Base-by-base conservation (phyloP, 192 early-diverging fungal genomes). In the Coemansia sp. region DNA sequence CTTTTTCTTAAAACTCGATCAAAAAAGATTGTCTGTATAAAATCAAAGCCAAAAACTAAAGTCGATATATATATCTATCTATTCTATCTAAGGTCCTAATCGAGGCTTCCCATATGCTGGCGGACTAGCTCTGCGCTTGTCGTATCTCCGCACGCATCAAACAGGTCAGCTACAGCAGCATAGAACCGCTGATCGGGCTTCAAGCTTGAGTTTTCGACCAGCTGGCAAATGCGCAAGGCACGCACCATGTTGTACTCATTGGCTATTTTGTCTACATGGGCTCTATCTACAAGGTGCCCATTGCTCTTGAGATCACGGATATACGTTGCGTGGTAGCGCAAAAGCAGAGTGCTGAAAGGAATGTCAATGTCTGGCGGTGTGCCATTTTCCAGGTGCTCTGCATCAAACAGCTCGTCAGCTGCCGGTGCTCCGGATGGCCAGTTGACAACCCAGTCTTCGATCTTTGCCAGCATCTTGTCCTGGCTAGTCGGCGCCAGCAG, bases 321-420 rank as follows among this genome's bases (percentile, higher is more conserved):
- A 31, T 67, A 66, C 20, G 58, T 18, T 1, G 76, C 36, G 56
- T 69, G 71, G 64, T 78, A 78, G 38, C 67, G 66, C 61, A 78
- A 49, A 45, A 78, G 50, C 60, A 78, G 61, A 16, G 76, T 78
- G 62, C 76, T 73, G 40, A 78, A 64, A 0, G 76, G 76, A 11
- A 78, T 64, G 22, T 78, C 76, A 0, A 78, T 18, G 29, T 34
- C 38, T n/a, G 71, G 50, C 16, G 70, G 30, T 4, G 10, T 50
- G 8, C 34, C 33, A 4, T 54, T 34, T 25, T 55, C 40, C 22
- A 56, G 30, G 59, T 18, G 36, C 48, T 49, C 40, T 3, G 30
- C 40, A 36, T 36, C 58, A 10, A 50, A 18, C 56, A 49, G n/a
- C 25, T 34, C 45, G 5, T 30, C 25, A 12, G 11, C 48, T 36